These are phyloP conservation scores for Coemansia sp. DNA, from an alignment of 192 early-diverging fungal species.

Conservation along the genomic window DNA sequence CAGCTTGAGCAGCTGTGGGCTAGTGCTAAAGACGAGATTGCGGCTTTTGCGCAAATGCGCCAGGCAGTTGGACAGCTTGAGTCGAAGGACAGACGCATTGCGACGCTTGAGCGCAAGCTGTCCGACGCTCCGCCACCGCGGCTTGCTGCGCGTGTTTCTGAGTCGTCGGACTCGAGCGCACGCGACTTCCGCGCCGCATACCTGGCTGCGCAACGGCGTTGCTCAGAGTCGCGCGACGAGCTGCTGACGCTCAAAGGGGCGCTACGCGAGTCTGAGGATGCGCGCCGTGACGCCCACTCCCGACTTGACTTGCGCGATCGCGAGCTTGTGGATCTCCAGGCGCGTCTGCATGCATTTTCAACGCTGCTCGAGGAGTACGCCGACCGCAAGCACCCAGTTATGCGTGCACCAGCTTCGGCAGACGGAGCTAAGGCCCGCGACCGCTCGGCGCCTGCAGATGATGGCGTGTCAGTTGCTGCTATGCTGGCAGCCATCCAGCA, in stretches of 20 bases:
- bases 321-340: slow-evolving; percentile 43
- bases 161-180: slow-evolving; percentile 7
- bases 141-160: slow-evolving; percentile 18
- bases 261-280: slow-evolving; percentile 43
- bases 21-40: slow-evolving; percentile 36
- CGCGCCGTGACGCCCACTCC: slow-evolving; percentile 34
- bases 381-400: slow-evolving; percentile 9
- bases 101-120: slow-evolving; percentile 43
- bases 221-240: slow-evolving; percentile 44
- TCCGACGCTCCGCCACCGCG: slow-evolving; percentile 14
- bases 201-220: slow-evolving; percentile 47
- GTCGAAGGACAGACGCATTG: slow-evolving; percentile 42
- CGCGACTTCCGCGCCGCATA: slow-evolving; percentile 41
- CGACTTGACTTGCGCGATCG: slow-evolving; percentile 34
- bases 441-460: slow-evolving; percentile 7
- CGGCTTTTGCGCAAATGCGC: slow-evolving; percentile 29
- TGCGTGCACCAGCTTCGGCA: not conserved
- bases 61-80: slow-evolving; percentile 35
- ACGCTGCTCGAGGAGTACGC: slow-evolving; percentile 48
- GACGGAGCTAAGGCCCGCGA: slow-evolving; percentile 17
- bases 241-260: slow-evolving; percentile 31
- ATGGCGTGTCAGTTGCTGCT: slow-evolving; percentile 33
- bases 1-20: slow-evolving; percentile 49
- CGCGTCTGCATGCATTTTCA: slow-evolving; percentile 43
- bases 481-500: slow-evolving; percentile 52